Percentiles rank a stretch among this genome's conserved stretches.
Evolutionary conservation across 2,329 filamentous ascomycete genomes (phyloP).

Genomic region (Nannizzia gypsea): DNA sequence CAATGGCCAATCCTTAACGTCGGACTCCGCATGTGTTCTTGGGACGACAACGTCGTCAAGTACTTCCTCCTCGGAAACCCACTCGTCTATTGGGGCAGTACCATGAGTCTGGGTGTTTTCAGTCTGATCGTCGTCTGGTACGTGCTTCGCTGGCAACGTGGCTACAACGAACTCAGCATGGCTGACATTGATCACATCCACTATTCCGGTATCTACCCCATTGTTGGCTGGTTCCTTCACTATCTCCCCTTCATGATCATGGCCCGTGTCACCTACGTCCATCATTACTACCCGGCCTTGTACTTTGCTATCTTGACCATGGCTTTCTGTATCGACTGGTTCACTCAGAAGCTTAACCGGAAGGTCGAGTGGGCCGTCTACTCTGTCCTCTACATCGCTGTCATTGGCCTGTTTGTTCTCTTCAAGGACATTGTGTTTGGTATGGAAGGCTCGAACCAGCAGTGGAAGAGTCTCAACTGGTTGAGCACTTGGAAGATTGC

Average conservation of each 20-base stretch:
- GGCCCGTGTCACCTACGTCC: constrained; percentile 97
- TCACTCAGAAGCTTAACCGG: constrained; percentile 55
- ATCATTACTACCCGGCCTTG: constrained; percentile 96
- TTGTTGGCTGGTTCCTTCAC: constrained; percentile 90
- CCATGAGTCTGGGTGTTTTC: constrained; percentile 62
- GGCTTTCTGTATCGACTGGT: constrained; percentile 82
- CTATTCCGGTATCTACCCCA: constrained; percentile 81
- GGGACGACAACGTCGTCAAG: constrained; percentile 91
- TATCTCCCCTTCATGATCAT: constrained; percentile 94
- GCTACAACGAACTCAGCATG: constrained; percentile 69
- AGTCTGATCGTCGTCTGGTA: constrained; percentile 69
- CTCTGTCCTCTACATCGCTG: constrained; percentile 56
- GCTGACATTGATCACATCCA: constrained; percentile 86
- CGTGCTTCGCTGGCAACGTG: constrained; percentile 87
- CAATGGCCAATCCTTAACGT: constrained; percentile 96
- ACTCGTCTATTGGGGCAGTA: constrained; percentile 89
- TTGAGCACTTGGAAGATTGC: constrained; percentile 75
- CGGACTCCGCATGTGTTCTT: constrained; percentile 94
- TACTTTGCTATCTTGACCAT: constrained; percentile 90
- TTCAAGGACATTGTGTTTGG: constrained; percentile 95
- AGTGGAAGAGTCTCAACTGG: constrained; percentile 93
- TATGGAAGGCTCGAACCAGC: constrained; percentile 71
- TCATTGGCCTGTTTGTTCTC: constrained; percentile 72
- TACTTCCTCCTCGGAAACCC: constrained; percentile 98
- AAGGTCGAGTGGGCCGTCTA: constrained; percentile 58